These are phyloP conservation scores for Dictyophora rubrovolvata DNA, from an alignment of 768 basidiomycete species.

Conservation along the genomic window DNA sequence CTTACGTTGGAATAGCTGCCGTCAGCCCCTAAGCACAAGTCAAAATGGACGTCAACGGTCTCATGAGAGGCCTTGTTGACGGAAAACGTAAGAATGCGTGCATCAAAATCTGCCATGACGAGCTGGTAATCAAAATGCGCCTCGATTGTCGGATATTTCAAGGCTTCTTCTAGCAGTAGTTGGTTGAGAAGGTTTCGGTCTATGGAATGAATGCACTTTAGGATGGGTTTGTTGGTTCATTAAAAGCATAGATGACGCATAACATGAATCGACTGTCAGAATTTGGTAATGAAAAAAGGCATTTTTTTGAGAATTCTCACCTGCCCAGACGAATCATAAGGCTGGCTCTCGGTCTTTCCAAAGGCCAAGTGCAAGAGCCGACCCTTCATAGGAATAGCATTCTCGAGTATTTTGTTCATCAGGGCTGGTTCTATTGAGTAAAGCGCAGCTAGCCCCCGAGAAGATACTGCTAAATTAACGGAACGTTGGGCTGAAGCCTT, in stretches of 20 bases:
- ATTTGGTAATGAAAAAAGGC: background rate
- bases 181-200: constrained; percentile 83
- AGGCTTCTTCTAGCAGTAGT: constrained; percentile 67
- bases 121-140: constrained; percentile 79
- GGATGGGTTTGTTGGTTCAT: constrained; percentile 13
- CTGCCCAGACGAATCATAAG: constrained; percentile 83
- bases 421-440: constrained; percentile 65
- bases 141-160: constrained; percentile 50
- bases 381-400: constrained; percentile 88
- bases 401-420: constrained; percentile 60
- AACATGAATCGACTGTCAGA: constrained; percentile 15
- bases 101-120: constrained; percentile 63
- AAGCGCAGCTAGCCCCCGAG: constrained; percentile 84
- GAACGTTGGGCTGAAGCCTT: constrained; percentile 66
- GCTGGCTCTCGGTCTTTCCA: constrained; percentile 70
- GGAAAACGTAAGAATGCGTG: constrained; percentile 42
- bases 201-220: constrained; percentile 88
- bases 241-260: constrained; percentile 10
- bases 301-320: constrained; percentile 30
- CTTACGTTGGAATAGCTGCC: constrained; percentile 89
- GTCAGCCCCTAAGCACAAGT: constrained; percentile 86
- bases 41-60: constrained; percentile 44
- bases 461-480: constrained; percentile 93
- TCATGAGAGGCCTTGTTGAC: constrained; percentile 31
- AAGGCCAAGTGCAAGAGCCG: constrained; percentile 83